Percentiles rank a stretch among this genome's conserved stretches.
phyloP scores from a whole-genome alignment of 768 basidiomycete species.

The Amanita muscaria region DNA sequence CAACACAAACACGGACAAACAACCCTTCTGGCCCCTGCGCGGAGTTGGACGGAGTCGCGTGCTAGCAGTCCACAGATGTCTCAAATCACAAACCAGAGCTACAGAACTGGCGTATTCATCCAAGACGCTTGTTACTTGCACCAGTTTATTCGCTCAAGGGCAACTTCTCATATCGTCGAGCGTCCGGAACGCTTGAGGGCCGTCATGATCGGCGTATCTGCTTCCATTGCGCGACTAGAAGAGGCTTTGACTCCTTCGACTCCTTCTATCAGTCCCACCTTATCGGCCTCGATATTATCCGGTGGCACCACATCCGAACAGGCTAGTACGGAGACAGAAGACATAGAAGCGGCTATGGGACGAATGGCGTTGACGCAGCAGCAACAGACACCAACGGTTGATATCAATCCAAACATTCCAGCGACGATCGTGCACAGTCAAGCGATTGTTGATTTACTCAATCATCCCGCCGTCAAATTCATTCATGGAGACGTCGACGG shows the following conservation, averaged over 20 bases:
- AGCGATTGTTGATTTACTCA: conserved; percentile 45
- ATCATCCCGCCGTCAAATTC: conserved; percentile 60
- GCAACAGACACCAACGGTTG: background rate
- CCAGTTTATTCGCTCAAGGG: conserved; percentile 68
- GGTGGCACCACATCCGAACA: background rate
- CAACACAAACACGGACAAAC: conserved; percentile 1
- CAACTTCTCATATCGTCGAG: conserved; percentile 76
- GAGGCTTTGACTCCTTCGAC: conserved; percentile 17
- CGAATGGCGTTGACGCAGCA: conserved; percentile 28
- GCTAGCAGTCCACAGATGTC: no score
- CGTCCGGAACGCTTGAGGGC: conserved; percentile 85
- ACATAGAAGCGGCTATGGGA: conserved; percentile 37
- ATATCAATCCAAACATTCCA: conserved; percentile 13
- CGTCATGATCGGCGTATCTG: conserved; percentile 73
- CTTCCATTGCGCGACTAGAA: conserved; percentile 69
- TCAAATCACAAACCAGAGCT: background rate
- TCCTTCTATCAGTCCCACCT: background rate
- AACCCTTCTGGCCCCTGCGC: no score
- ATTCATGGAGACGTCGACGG: conserved; percentile 63
- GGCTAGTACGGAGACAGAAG: conserved; percentile 21
- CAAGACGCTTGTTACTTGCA: conserved; percentile 72
- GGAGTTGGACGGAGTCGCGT: background rate
- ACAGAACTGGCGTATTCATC: conserved; percentile 29
- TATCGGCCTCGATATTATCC: background rate
- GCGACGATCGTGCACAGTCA: conserved; percentile 45